Evolutionary conservation across 768 basidiomycete genomes (phyloP), one percentile per base, ranked within the genome.

Genomic region (Lactarius hengduanensis): DNA sequence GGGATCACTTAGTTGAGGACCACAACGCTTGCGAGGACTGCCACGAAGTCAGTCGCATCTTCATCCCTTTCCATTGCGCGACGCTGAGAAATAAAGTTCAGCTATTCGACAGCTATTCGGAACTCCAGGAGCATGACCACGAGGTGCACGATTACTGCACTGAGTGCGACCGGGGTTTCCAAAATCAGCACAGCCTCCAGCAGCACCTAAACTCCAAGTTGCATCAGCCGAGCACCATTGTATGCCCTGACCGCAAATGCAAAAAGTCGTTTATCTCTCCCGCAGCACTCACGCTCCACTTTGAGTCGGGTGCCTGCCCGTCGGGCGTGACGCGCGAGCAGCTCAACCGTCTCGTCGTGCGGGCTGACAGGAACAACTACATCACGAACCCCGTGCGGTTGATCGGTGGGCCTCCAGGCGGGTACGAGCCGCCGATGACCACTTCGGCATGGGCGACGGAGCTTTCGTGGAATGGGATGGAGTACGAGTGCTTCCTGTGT

Each of bases 201-300:
- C 32, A 80, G 75, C 89, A 90, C 73, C 72, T 84, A 60, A 80
- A 80, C 15, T 89, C 89, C 0, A 78, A 81, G 36, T 53, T 74
- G 11, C 89, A 90, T 72, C 73, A 73, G 9, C 74, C 26, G 26
- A 26, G 26, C n/a, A n/a, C n/a, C n/a, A n/a, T n/a, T 26, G 66
- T 74, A 76, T 76, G 81, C 72, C 75, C 77, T 0, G 77, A 79
- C 8, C 1, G 7, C 32, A 32, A 32, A 8, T 32, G 1, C 32
- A 32, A 32, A 7, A 7, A 7, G 32, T 8, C 32, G 8, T 30
- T n/a, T 47, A 73, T 85, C 59, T 84, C 82, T 26, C 75, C 70
- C 47, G 80, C 87, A 11, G 83, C 86, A 9, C 77, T 90, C 55
- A 71, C 84, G 40, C 80, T 83, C 32, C 89, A 91, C 73, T 79